Evolutionary conservation across 2,329 filamentous ascomycete genomes (phyloP), one percentile per base, ranked within the genome.

Genomic region (Stromatinia cepivora): DNA sequence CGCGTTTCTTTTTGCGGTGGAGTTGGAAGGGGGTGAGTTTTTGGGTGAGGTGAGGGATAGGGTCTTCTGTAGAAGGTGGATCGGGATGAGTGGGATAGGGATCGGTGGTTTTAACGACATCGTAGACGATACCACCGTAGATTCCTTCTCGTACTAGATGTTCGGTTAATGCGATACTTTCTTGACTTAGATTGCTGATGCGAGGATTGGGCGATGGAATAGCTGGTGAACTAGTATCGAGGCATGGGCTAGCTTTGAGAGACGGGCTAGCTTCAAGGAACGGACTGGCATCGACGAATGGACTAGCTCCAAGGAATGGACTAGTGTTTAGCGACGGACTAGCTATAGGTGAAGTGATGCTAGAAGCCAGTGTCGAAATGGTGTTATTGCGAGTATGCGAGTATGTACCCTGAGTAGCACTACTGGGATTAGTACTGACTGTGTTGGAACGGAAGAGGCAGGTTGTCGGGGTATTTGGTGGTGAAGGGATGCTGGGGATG

Each of bases 61-160:
- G 5, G 5, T 42, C 6, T 42, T 42, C 5, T 1, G 5, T 42
- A 6, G 39, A 42, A 42, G 6, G 17, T 34, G 17, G 58, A 15
- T 45, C 8, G 6, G 46, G 20, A 34, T 28, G 31, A 0, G 17
- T 11, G 2, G 52, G n/a, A 64, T 22, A 28, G 11, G 28, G 36
- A 20, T 20, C 20, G 31, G 36, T 22, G 9, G 54, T 25, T 8
- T 39, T 8, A 45, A 9, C 13, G 17, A 48, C 5, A 8, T 50
- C 34, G 36, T 53, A 68, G 45, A 68, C 39, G 13, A 68, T 50
- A 11, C 50, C 57, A 4, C 42, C 34, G 56, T 63, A 62, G 13
- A 68, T 52, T 15, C 66, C 66, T 46, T 68, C 57, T 25, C 57
- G 46, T 2, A 52, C 46, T 15, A 68, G 36, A 25, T 68, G 66